Conservation (phyloP, 2,329 filamentous ascomycete species). For the Penicillium rolfsii region DNA sequence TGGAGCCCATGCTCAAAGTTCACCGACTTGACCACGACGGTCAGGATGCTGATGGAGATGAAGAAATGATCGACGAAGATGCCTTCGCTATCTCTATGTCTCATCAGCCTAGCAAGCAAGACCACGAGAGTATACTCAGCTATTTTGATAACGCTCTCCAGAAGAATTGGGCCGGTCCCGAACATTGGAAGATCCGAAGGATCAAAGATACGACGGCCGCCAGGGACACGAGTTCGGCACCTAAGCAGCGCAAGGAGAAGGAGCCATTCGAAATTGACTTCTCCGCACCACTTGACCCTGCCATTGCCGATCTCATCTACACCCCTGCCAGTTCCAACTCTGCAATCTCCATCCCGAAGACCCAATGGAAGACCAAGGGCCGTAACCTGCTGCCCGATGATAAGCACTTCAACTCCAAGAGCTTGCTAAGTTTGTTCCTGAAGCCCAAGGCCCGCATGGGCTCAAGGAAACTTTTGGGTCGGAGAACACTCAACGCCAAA, state of each 20-base stretch:
- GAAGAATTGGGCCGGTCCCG: conserved; percentile 98
- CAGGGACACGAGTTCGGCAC: conserved; percentile 43
- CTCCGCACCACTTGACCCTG: conserved; percentile 69
- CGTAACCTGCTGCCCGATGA: conserved; percentile 93
- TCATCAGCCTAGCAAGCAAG: conserved; percentile 66
- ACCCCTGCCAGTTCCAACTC: conserved; percentile 79
- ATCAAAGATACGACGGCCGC: conserved; percentile 76
- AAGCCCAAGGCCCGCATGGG: conserved; percentile 90
- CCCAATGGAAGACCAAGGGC: conserved; percentile 93
- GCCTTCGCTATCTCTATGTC: conserved; percentile 81
- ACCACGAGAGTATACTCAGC: conserved; percentile 92
- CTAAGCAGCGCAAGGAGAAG: conserved; percentile 83
- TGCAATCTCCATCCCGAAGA: conserved; percentile 83
- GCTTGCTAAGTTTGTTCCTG: conserved; percentile 85
- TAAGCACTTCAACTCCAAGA: conserved; percentile 95
- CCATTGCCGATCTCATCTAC: conserved; percentile 75
- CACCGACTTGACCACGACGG: conserved; percentile 60
- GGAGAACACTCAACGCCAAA: conserved; percentile 43
- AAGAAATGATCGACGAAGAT: conserved; percentile 66
- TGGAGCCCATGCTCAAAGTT: conserved; percentile 83
- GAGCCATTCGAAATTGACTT: conserved; percentile 97
- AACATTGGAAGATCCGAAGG: conserved; percentile 95
- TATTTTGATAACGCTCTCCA: conserved; percentile 97
- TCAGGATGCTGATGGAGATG: conserved; percentile 56
- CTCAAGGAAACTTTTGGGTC: conserved; percentile 61